These are phyloP conservation scores for Setaria viridis DNA, from an alignment of 202 grass and related monocot genomes.

Conservation along the genomic window DNA sequence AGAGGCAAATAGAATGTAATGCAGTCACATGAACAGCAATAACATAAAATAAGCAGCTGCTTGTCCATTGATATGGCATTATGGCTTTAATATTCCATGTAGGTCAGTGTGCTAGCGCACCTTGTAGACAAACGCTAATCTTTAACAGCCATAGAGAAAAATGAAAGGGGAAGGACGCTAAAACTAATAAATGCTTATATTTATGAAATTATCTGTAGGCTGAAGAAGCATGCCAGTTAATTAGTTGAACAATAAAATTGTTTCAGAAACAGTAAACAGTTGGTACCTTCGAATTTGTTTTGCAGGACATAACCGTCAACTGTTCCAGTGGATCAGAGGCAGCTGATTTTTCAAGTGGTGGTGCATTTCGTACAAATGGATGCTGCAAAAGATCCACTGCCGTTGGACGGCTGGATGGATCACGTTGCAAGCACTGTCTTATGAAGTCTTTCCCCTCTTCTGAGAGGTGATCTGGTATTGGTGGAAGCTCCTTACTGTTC, in stretches of 20 bases:
- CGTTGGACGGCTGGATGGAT: slow-evolving; percentile 82
- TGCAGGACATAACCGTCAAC: slow-evolving; percentile 51
- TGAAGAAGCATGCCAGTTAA: slow-evolving; percentile 35
- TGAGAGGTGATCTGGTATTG: slow-evolving; percentile 92
- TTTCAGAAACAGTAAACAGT: slow-evolving; percentile 37
- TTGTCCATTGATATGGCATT: not conserved
- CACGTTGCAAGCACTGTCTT: slow-evolving; percentile 76
- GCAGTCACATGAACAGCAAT: slow-evolving; percentile 7
- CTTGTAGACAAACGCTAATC: slow-evolving; percentile 8
- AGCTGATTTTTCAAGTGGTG: slow-evolving; percentile 65
- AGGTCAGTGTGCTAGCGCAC: slow-evolving; percentile 9
- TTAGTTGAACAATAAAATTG: slow-evolving; percentile 36
- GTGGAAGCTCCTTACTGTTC: slow-evolving; percentile 95
- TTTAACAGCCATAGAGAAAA: not conserved
- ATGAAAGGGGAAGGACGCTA: not conserved
- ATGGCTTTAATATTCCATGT: slow-evolving; percentile 18
- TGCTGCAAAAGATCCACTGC: slow-evolving; percentile 89
- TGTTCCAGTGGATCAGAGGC: slow-evolving; percentile 62
- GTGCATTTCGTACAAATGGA: slow-evolving; percentile 77
- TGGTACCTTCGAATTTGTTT: slow-evolving; percentile 65
- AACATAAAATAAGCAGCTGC: slow-evolving; percentile 1
- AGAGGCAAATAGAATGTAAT: slow-evolving; percentile 44
- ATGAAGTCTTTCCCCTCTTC: slow-evolving; percentile 93
- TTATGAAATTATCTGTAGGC: slow-evolving; percentile 26
- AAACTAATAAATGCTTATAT: slow-evolving; percentile 5